Evolutionary conservation across 352 stramenopile genomes (phyloP), one percentile per base, ranked within the genome.

Genomic region (Thraustochytrium striatum): DNA sequence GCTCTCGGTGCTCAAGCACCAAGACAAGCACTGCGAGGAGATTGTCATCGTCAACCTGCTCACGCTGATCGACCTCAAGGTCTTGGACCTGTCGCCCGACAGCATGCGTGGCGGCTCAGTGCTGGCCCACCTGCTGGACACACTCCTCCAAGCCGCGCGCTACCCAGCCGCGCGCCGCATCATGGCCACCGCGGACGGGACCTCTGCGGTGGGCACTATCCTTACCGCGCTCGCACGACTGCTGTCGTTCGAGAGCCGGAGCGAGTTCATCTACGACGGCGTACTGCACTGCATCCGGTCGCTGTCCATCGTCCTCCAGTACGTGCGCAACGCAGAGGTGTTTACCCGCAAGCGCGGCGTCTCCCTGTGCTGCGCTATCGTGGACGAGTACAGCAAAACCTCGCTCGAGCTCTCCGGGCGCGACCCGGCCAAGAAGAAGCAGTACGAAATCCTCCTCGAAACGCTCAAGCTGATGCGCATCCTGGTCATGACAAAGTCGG

Each of bases 391-490:
- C 35, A 9, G 21, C 3, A 35, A 38, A 16, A 32, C 41, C 1
- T 61, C 41, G 11, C 30, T 28, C 13, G 1, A 30, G 19, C 13
- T 75, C 1, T 7, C 16, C 7, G 47, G 47, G 16, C 65, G 32
- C 35, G 44, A 30, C n/a, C 65, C 41, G 3, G 65, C 43, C 9
- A 75, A 75, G 50, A 38, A 7, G 16, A 38, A 25, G 1, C 39
- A 72, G 8, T 75, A 75, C 13, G 65, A 75, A 19, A 43, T 75
- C 0, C 65, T 75, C 32, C 3, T 75, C 11, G 11, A 43, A 2
- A 25, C 65, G 9, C 52, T 75, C 32, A 75, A 75, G 47, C 43
- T 75, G 21, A 61, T 30, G 65, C 65, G 65, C 25, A 38, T 61
- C 11, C 43, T 75, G 11, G 52, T 61, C 36, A 75, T 75, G 65